phyloP scores from a whole-genome alignment of 2,329 filamentous ascomycete species.

The Aaosphaeria arxii region DNA sequence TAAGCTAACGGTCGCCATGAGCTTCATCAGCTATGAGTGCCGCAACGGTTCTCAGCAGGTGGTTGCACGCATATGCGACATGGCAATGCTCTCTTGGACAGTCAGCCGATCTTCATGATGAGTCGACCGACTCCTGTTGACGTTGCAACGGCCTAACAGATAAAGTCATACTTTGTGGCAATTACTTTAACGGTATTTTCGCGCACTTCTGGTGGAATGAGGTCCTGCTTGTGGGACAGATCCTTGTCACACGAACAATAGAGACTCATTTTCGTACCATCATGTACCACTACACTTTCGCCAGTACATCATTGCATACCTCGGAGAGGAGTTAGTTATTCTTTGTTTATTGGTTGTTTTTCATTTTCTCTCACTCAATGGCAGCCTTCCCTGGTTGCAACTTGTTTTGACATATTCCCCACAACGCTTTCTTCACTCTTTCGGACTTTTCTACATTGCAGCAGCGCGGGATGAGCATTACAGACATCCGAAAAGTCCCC shows the following conservation, averaged over 20 bases:
- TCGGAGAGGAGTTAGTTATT: constrained; percentile 9
- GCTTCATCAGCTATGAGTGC: constrained; percentile 48
- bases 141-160: constrained; percentile 1
- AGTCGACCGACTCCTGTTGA: neutral
- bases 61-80: constrained; percentile 47
- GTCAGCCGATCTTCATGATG: constrained; percentile 20
- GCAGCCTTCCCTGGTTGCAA: neutral
- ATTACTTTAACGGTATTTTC: neutral
- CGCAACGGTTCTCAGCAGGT: constrained; percentile 46
- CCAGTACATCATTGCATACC: constrained; percentile 12
- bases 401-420: constrained; percentile 3
- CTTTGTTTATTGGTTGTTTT: constrained; percentile 3
- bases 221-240: neutral
- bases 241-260: too few relatives aligned
- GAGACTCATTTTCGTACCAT: too few relatives aligned
- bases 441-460: constrained; percentile 9
- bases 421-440: neutral
- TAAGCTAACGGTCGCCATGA: constrained; percentile 48
- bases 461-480: constrained; percentile 13
- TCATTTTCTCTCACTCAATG: constrained; percentile 7
- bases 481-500: constrained; percentile 13
- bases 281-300: constrained; percentile 11
- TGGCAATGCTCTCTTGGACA: constrained; percentile 47
- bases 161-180: neutral
- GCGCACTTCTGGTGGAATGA: neutral